phyloP scores from a whole-genome alignment of 1,139 yeast species.

The Yamadazyma epiphylla region DNA sequence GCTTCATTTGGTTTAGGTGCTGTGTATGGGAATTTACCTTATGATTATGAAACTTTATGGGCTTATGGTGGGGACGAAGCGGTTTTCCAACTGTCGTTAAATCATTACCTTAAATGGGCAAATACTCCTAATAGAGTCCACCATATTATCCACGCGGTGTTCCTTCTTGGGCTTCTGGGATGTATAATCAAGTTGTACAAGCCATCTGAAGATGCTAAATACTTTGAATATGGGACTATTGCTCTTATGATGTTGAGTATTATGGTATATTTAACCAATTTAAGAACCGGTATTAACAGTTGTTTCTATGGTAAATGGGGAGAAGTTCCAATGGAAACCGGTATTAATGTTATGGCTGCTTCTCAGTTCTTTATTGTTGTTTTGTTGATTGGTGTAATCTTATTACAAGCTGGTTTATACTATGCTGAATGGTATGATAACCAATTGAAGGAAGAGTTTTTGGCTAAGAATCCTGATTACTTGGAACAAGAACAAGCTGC shows the following conservation, averaged over 20 bases:
- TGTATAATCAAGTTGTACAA: constrained; percentile 75
- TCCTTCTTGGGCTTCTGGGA: constrained; percentile 66
- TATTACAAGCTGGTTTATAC: constrained; percentile 85
- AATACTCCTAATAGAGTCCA: constrained; percentile 56
- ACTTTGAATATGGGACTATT: constrained; percentile 86
- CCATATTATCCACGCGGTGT: constrained; percentile 57
- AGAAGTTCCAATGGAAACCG: constrained; percentile 82
- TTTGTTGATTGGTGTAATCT: constrained; percentile 69
- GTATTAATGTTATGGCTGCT: constrained; percentile 89
- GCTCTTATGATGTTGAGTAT: constrained; percentile 66
- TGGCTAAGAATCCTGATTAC: constrained; percentile 35
- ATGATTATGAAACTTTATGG: constrained; percentile 81
- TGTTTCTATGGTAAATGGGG: constrained; percentile 82
- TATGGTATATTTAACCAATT: constrained; percentile 79
- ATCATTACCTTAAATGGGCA: constrained; percentile 74
- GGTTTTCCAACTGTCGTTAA: constrained; percentile 58
- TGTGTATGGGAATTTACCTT: constrained; percentile 74
- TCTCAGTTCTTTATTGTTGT: constrained; percentile 74
- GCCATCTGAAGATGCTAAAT: constrained; percentile 77
- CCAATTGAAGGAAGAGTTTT: constrained; percentile 51
- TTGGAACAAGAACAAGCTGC: constrained; percentile 15
- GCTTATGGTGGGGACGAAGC: constrained; percentile 41
- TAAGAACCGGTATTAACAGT: constrained; percentile 76
- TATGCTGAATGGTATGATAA: constrained; percentile 79
- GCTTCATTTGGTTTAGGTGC: constrained; percentile 78